Percentiles rank a stretch among this genome's conserved stretches.
Evolutionary conservation across 768 basidiomycete species (phyloP).

Genomic region (Sarcodon sp.): DNA sequence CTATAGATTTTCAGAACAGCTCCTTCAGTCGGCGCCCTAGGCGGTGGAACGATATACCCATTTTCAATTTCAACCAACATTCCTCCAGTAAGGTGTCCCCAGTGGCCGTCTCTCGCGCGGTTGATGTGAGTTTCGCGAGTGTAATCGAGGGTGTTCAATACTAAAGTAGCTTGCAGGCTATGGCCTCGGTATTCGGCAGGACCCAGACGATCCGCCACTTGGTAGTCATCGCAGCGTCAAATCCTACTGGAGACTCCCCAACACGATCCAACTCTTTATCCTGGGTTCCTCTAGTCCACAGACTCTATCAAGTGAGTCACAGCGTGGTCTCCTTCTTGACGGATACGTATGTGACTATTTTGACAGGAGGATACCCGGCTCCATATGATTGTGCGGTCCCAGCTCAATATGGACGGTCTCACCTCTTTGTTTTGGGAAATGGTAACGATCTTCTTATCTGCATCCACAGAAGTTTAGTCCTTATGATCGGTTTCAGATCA

Average conservation of each 20-base stretch:
- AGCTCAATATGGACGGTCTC: constrained; percentile 31
- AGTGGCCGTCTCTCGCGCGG: constrained; percentile 6
- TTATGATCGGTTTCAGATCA: constrained; percentile 2
- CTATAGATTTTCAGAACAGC: constrained; percentile 3
- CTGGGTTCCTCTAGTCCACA: constrained; percentile 5
- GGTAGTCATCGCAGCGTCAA: constrained; percentile 39
- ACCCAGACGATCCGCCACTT: constrained; percentile 29
- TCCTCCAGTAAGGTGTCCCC: constrained; percentile 8
- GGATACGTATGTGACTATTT: constrained; percentile 16
- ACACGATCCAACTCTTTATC: not conserved
- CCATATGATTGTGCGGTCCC: constrained; percentile 40
- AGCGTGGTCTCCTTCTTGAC: constrained; percentile 27
- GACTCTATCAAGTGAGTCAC: constrained; percentile 13
- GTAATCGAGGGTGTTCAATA: constrained; percentile 1
- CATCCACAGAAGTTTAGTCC: not conserved
- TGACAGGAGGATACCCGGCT: constrained; percentile 39
- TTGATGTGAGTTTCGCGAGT: constrained; percentile 7
- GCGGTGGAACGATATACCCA: constrained; percentile 7
- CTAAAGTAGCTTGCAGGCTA: constrained; percentile 2
- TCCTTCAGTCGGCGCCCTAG: constrained; percentile 1
- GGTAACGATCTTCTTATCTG: constrained; percentile 18
- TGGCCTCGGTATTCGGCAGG: constrained; percentile 2
- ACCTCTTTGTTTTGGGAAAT: constrained; percentile 33
- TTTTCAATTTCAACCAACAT: constrained; percentile 7
- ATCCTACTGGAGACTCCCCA: constrained; percentile 20